Conservation (phyloP, 2,329 filamentous ascomycete genomes). For the Aspergillaceae sp. region DNA sequence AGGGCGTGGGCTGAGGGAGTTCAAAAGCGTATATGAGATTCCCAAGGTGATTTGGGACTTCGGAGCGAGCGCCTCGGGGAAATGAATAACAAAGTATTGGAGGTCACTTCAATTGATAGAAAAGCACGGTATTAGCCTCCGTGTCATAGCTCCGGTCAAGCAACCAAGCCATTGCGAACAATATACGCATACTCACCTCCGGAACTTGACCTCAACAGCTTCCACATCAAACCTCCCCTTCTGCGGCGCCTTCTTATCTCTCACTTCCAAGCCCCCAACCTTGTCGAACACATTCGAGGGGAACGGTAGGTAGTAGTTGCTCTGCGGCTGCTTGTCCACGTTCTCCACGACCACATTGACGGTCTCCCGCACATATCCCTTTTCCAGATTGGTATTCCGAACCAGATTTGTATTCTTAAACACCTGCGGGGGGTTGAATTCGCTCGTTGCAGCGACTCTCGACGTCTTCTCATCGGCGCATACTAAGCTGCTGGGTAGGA, state of each 20-base stretch:
- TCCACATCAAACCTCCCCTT: slow-evolving; percentile 61
- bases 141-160: slow-evolving; percentile 2
- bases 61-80: slow-evolving; percentile 66
- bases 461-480: slow-evolving; percentile 24
- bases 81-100: slow-evolving; percentile 76
- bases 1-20: slow-evolving; percentile 71
- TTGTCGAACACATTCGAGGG: slow-evolving; percentile 64
- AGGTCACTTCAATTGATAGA: slow-evolving; percentile 47
- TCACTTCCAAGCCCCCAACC: slow-evolving; percentile 80
- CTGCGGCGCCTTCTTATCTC: slow-evolving; percentile 74
- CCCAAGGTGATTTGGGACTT: slow-evolving; percentile 74
- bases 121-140: slow-evolving; percentile 2
- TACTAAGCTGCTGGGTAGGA: slow-evolving; percentile 26
- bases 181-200: slow-evolving; percentile 47
- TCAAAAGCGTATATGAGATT: slow-evolving; percentile 75
- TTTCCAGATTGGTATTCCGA: slow-evolving; percentile 83
- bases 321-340: slow-evolving; percentile 65
- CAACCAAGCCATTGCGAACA: slow-evolving; percentile 25
- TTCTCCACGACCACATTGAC: slow-evolving; percentile 96
- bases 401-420: slow-evolving; percentile 93
- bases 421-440: slow-evolving; percentile 76
- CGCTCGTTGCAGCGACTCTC: slow-evolving; percentile 29
- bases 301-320: slow-evolving; percentile 88
- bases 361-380: slow-evolving; percentile 79
- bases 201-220: slow-evolving; percentile 53